Percentiles rank a stretch among this genome's conserved stretches.
Evolutionary conservation across 495 filamentous ascomycete species (phyloP).

Genomic region (Astrothelium subdiscretum): DNA sequence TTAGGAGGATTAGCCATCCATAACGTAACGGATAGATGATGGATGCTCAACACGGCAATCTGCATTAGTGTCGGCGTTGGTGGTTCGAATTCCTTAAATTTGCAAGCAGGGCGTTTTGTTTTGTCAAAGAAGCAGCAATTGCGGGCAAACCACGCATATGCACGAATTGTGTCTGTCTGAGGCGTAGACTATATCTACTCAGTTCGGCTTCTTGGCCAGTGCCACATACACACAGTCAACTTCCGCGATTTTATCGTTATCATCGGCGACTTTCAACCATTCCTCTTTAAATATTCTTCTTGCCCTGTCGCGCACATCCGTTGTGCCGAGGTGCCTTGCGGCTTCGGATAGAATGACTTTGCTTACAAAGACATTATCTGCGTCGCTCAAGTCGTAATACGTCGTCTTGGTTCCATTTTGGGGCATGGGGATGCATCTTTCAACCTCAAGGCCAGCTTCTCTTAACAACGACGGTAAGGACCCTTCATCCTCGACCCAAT

Average conservation of each 20-base stretch:
- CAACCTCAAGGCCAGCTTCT: conserved; percentile 1
- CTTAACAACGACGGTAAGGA: not conserved
- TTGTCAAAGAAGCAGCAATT: too few species aligned
- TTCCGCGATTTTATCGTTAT: conserved; percentile 8
- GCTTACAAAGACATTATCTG: conserved; percentile 2
- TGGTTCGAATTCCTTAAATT: not conserved
- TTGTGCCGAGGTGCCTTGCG: not conserved
- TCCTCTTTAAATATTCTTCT: conserved; percentile 10
- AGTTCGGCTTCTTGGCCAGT: conserved; percentile 8
- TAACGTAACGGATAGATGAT: not conserved
- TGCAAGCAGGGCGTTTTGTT: too few species aligned
- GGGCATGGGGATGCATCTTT: not conserved
- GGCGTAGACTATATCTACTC: too few species aligned
- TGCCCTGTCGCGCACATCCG: conserved; percentile 6
- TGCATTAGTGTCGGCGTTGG: not conserved
- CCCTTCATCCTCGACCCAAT: conserved; percentile 1
- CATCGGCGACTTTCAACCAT: conserved; percentile 10
- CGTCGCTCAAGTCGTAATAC: not conserved
- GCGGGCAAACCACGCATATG: too few species aligned
- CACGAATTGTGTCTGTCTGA: too few species aligned
- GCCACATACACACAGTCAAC: conserved; percentile 9
- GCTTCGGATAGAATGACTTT: not conserved
- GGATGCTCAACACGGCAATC: not conserved
- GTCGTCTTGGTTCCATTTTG: not conserved
- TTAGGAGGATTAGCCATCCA: not conserved